These are phyloP conservation scores for Suhomyces vadensis DNA, from an alignment of 805 yeast species.

Conservation along the genomic window DNA sequence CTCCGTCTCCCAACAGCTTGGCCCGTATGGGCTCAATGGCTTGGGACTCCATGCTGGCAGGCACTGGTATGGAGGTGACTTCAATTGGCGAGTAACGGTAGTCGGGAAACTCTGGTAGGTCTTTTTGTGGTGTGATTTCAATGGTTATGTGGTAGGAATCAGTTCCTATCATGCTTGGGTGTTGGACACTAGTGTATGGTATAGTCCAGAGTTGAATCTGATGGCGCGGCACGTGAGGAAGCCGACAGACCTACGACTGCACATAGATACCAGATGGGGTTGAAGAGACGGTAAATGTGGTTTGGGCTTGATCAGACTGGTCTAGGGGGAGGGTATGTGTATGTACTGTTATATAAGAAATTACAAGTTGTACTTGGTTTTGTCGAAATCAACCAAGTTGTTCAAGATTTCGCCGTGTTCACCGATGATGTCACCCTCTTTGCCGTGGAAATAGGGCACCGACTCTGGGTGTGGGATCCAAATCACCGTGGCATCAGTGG, in stretches of 20 bases:
- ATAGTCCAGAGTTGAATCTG: too few species aligned
- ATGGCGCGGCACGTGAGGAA: background rate
- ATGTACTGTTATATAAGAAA: too few species aligned
- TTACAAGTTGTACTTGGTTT: conserved; percentile 18
- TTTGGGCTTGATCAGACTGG: too few species aligned
- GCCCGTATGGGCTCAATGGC: conserved; percentile 56
- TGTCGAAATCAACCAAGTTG: conserved; percentile 50
- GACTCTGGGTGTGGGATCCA: conserved; percentile 94
- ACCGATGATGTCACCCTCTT: conserved; percentile 51
- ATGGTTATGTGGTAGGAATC: conserved; percentile 41
- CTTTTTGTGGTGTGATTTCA: conserved; percentile 17
- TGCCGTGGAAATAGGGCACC: conserved; percentile 50
- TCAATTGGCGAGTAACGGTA: conserved; percentile 34
- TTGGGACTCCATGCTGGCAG: background rate
- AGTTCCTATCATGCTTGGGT: conserved; percentile 44
- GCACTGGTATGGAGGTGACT: conserved; percentile 23
- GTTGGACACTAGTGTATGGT: too few species aligned
- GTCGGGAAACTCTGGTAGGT: conserved; percentile 18
- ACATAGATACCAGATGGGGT: background rate
- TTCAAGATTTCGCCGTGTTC: conserved; percentile 57
- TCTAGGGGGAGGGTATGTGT: too few species aligned
- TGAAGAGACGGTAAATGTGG: too few species aligned
- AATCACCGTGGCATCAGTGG: conserved; percentile 82
- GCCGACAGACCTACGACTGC: too few species aligned
- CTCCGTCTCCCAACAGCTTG: conserved; percentile 69